phyloP scores from a whole-genome alignment of 345 rosid genomes.

The Melaleuca quinquenervia region DNA sequence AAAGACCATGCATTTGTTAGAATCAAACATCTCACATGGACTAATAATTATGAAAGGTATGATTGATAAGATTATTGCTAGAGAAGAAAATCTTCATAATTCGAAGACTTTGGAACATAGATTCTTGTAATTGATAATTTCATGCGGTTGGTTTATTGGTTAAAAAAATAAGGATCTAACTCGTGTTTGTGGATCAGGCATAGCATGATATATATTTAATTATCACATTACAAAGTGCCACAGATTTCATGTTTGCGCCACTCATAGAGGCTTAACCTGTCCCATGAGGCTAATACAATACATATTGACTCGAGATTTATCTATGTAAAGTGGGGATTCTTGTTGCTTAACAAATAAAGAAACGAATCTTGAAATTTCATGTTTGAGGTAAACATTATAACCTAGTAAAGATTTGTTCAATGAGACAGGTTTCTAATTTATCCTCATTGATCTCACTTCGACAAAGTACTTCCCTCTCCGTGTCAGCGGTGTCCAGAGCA shows the following conservation, averaged over 20 bases:
- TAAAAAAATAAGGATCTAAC: neutral
- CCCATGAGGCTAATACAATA: neutral
- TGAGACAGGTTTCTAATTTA: neutral
- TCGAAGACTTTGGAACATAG: neutral
- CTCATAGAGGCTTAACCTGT: neutral
- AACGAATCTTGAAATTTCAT: neutral
- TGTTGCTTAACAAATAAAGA: neutral
- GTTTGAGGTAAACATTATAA: neutral
- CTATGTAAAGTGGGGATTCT: neutral
- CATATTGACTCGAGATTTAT: neutral
- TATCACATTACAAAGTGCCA: neutral
- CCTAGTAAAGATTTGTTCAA: neutral
- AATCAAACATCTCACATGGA: too few species aligned
- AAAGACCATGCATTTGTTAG: neutral
- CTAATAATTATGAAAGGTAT: neutral
- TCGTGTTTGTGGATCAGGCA: neutral
- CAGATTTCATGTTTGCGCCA: neutral
- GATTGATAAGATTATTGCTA: neutral
- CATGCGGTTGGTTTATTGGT: neutral
- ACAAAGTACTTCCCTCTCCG: neutral
- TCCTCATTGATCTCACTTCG: neutral
- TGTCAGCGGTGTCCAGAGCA: neutral
- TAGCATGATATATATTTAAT: fast-evolving
- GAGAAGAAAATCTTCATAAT: neutral
- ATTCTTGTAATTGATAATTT: neutral